A percentile compares a stretch with the other conserved stretches of the same genome.
These are phyloP conservation scores for Dactylellina parvicollis DNA, from an alignment of 2,329 filamentous ascomycete species.

Conservation along the genomic window DNA sequence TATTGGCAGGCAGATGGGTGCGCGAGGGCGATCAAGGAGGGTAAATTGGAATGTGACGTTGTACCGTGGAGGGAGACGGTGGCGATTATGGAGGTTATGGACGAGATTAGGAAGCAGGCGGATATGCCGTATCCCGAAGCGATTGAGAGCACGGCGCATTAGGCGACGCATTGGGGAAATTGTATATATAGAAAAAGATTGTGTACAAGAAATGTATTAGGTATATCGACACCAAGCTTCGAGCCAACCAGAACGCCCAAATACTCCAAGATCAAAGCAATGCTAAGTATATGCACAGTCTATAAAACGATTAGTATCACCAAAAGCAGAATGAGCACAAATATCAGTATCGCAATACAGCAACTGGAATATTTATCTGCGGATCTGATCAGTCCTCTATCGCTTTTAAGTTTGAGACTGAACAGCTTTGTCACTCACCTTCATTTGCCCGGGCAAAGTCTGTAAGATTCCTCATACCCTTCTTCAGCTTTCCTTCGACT, in stretches of 20 bases:
- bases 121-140: slow-evolving; percentile 72
- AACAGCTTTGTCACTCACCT: slow-evolving; percentile 68
- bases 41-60: slow-evolving; percentile 76
- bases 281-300: not conserved
- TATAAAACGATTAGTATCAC: slow-evolving; percentile 76
- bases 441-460: slow-evolving; percentile 89
- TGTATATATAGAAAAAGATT: slow-evolving; percentile 6
- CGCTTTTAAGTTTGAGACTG: not conserved
- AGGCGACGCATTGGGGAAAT: slow-evolving; percentile 66
- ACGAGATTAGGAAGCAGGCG: slow-evolving; percentile 73
- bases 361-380: slow-evolving; percentile 64
- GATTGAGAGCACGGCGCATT: slow-evolving; percentile 66
- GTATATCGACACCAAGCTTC: slow-evolving; percentile 11
- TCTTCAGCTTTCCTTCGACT: slow-evolving; percentile 84
- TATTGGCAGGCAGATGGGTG: slow-evolving; percentile 88
- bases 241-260: slow-evolving; percentile 30
- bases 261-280: slow-evolving; percentile 25
- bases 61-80: slow-evolving; percentile 80
- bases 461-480: slow-evolving; percentile 84
- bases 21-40: slow-evolving; percentile 77
- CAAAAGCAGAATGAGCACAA: slow-evolving; percentile 85
- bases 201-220: slow-evolving; percentile 21
- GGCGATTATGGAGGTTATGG: slow-evolving; percentile 84
- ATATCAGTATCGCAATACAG: slow-evolving; percentile 87
- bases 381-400: not conserved